Base-by-base conservation (phyloP, 495 filamentous ascomycete genomes). In the Penicillium pancosmium region DNA sequence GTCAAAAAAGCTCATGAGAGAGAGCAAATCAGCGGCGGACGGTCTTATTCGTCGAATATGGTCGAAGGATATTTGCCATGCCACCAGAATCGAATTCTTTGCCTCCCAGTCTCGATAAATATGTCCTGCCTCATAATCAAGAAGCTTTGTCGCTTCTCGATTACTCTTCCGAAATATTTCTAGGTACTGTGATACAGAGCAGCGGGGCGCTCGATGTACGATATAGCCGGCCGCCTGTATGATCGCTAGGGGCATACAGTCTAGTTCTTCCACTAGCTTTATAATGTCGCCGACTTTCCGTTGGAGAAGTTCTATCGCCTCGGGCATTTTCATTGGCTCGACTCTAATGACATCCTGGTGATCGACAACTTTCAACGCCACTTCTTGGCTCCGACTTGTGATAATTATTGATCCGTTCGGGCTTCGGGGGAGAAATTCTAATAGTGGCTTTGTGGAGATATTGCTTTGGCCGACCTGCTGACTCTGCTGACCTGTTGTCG, bases 211-310 rank as follows among this genome's bases (percentile, higher is more conserved):
- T 40, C 62, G 56, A 35, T 69, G 41, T 2, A 2, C 55, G 43
- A 84, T 82, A 62, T 79, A 83, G n/a, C 68, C 72, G 10, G 78
- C 77, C 1, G 79, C 79, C 57, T 84, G 79, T 8, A 31, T 8
- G 6, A 31, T 31, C 27, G 27, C 27, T 31, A 31, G 27, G 8
- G 27, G 27, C 27, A 31, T 31, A 8, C 67, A 68, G 16, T 80
- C 78, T 1, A 84, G 74, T 21, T 66, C 71, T 25, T 60, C 59
- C 27, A 74, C 63, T 7, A 81, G n/a, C 4, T 50, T 23, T 15
- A 13, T 65, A 11, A 10, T 16, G 8, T 31, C 27, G 8, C 19
- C 5, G 27, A 1, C 5, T 31, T 31, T 31, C 27, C 8, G 27
- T 31, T 9, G 27, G 27, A 31, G 27, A 31, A 31, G 27, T 31